Conservation (phyloP, 805 yeast genomes). For the Metschnikowia orientalis region DNA sequence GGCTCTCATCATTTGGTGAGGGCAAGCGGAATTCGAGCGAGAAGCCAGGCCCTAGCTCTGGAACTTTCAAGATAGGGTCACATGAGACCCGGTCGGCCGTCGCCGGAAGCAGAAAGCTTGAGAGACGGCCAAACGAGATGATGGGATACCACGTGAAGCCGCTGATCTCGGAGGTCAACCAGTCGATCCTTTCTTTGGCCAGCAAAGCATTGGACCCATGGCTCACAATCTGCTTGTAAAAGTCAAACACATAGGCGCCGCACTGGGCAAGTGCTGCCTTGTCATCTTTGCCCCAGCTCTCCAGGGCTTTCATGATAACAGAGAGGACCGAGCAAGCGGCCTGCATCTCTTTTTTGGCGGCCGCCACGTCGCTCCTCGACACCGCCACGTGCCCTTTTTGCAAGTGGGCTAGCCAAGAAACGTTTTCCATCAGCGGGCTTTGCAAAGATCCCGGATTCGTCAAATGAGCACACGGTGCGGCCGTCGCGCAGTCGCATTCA, state of each 20-base stretch:
- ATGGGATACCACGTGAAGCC: constrained; percentile 17
- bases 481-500: too few species aligned
- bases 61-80: constrained; percentile 6
- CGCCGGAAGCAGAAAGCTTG: constrained; percentile 10
- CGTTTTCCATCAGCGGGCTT: constrained; percentile 1
- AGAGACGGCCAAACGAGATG: constrained; percentile 5
- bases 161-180: constrained; percentile 15
- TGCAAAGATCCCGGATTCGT: too few species aligned
- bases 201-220: constrained; percentile 10
- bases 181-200: constrained; percentile 15
- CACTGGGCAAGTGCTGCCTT: constrained; percentile 3
- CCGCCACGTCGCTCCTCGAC: constrained; percentile 8
- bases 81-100: background rate
- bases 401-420: constrained; percentile 6
- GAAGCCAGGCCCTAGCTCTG: constrained; percentile 3
- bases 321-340: constrained; percentile 10
- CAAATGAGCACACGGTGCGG: too few species aligned
- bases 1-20: background rate
- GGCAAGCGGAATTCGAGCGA: constrained; percentile 2
- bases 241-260: constrained; percentile 12
- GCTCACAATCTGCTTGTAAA: constrained; percentile 6
- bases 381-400: constrained; percentile 13
- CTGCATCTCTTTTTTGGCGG: constrained; percentile 11
- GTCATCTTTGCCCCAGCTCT: background rate
- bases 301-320: constrained; percentile 6